Evolutionary conservation across 2,329 filamentous ascomycete species (phyloP), one percentile per base, ranked within the genome.

Genomic region (Epichloe gansuensis): DNA sequence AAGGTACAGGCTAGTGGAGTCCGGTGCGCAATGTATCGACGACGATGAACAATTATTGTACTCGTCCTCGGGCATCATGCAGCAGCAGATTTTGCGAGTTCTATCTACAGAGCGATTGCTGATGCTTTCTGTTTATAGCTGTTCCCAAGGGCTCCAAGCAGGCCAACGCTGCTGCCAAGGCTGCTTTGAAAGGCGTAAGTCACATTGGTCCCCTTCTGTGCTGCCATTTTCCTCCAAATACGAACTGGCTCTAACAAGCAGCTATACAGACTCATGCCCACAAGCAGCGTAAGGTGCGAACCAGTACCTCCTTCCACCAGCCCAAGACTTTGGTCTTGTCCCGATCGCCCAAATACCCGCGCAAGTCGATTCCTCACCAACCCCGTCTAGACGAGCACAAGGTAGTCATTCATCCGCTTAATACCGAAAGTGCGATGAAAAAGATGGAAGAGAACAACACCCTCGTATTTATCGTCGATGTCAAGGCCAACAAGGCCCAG

Each of bases 401-500:
- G 85, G 81, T 97, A 73, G 86, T 98, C 74, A 80, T 97, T 70
- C 89, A 96, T 84, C 93, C 93, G 63, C 83, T 98, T 71, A 98
- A 98, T 86, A 98, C 93, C 57, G 93, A 98, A 86, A 93, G 86
- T 70, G 93, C 94, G 69, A 97, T 98, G 91, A 98, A 98, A 89
- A 96, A 96, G 87, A 96, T 98, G 66, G 93, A 98, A 82, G 93
- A 98, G 86, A 91, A 98, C 85, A 98, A 98, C 84, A 98, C 93
- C 63, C 84, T 98, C 51, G 89, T 95, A 71, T 96, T 96, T 82
- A 95, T 95, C 65, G 89, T 94, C 69, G 87, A 96, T 65, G 78
- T 91, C 74, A 94, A 94, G 86, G 85, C 91, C 74, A 98, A 98
- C 85, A 98, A 98, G 88, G 85, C 90, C 72, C 93, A 98, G 81